phyloP scores from a whole-genome alignment of 768 basidiomycete genomes.

The Lactarius sanguifluus region DNA sequence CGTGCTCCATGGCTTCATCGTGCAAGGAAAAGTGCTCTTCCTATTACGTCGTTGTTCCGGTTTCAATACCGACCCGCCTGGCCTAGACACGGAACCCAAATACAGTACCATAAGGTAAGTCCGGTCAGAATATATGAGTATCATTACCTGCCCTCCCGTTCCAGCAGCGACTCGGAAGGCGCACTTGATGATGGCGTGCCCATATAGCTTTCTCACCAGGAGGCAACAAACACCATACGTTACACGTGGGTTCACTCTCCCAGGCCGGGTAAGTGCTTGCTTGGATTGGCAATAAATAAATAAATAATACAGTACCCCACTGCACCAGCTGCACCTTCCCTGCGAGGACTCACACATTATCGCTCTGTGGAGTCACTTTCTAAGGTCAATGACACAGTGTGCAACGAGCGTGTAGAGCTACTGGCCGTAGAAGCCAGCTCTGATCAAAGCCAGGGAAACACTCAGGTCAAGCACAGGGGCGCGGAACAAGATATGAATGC shows the following conservation, averaged over 20 bases:
- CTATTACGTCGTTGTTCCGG: slow-evolving; percentile 28
- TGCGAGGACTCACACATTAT: background rate
- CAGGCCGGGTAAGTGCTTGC: too few relatives aligned
- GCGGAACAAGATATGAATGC: background rate
- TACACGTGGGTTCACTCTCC: too few relatives aligned
- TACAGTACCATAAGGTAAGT: slow-evolving; percentile 41
- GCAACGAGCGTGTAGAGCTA: background rate
- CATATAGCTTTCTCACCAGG: too few relatives aligned
- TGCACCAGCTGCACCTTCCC: too few relatives aligned
- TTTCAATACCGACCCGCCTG: too few relatives aligned
- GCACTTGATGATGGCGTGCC: too few relatives aligned
- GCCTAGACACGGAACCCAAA: slow-evolving; percentile 29
- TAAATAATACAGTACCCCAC: too few relatives aligned
- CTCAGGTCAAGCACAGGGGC: background rate
- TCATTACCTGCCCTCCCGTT: slow-evolving; percentile 36
- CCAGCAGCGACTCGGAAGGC: too few relatives aligned
- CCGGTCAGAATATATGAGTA: slow-evolving; percentile 37
- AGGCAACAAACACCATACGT: too few relatives aligned
- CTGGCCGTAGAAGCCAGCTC: background rate
- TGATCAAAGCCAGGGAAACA: background rate
- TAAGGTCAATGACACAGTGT: background rate
- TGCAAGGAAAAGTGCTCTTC: slow-evolving; percentile 39
- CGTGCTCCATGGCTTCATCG: slow-evolving; percentile 43
- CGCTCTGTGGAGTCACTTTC: background rate
- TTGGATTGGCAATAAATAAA: too few relatives aligned